Evolutionary conservation across 164 flowering plant genomes (phyloP).

Genomic region (Litsea cubeba): DNA sequence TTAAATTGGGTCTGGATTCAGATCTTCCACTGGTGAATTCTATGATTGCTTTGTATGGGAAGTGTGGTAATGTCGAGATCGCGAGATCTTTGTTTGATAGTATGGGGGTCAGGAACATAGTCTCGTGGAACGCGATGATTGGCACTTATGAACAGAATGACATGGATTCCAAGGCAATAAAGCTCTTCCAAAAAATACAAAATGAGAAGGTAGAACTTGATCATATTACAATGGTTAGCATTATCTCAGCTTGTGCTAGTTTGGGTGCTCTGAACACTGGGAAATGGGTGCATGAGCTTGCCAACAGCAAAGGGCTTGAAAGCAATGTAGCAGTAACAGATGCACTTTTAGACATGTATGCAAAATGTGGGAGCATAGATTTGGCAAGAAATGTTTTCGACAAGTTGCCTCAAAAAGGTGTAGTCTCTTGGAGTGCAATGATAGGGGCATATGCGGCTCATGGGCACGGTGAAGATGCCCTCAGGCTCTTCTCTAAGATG

Average conservation of each 20-base stretch:
- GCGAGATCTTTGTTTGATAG: conserved; percentile 27
- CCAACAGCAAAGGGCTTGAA: conserved; percentile 20
- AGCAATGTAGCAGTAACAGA: conserved; percentile 25
- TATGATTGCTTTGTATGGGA: conserved; percentile 33
- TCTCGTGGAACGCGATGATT: conserved; percentile 40
- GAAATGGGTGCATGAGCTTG: conserved; percentile 30
- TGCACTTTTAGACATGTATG: conserved; percentile 58
- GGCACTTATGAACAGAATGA: conserved; percentile 29
- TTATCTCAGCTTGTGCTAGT: conserved; percentile 37
- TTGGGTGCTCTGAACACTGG: conserved; percentile 27
- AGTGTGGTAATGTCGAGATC: conserved; percentile 22
- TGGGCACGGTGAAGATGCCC: conserved; percentile 25
- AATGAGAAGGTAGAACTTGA: conserved; percentile 22
- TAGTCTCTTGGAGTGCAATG: conserved; percentile 33
- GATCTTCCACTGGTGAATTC: conserved; percentile 25
- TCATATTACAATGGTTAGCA: conserved; percentile 30
- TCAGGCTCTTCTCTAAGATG: conserved; percentile 28
- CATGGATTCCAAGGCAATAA: conserved; percentile 20
- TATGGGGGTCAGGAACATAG: conserved; percentile 19
- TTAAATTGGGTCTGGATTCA: conserved; percentile 27
- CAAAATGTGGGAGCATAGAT: conserved; percentile 46
- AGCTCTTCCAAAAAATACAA: conserved; percentile 31
- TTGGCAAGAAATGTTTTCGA: conserved; percentile 27
- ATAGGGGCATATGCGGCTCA: conserved; percentile 29
- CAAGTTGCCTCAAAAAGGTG: conserved; percentile 19